Evolutionary conservation across 768 basidiomycete genomes (phyloP).

Genomic region (Melanogaster broomeanus): DNA sequence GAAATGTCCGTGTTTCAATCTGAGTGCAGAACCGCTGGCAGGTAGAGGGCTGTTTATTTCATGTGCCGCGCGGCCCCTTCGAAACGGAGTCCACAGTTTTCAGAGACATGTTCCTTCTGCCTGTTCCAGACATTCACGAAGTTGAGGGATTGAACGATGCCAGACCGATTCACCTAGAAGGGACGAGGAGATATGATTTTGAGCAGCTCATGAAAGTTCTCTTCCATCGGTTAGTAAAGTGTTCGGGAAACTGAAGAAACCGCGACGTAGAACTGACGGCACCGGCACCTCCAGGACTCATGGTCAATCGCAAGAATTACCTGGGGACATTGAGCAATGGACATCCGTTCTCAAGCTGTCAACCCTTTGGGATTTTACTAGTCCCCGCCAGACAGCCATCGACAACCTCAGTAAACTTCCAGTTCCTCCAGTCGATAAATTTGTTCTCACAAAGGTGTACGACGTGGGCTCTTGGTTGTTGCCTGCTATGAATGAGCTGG

Average conservation of each 20-base stretch:
- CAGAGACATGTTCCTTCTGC: slow-evolving; percentile 19
- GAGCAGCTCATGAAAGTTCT: slow-evolving; percentile 14
- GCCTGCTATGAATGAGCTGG: slow-evolving; percentile 38
- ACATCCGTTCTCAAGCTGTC: slow-evolving; percentile 38
- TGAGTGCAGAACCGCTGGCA: neutral
- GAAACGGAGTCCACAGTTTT: slow-evolving; percentile 20
- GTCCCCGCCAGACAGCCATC: slow-evolving; percentile 31
- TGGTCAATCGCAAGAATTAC: slow-evolving; percentile 21
- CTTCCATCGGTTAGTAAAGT: slow-evolving; percentile 11
- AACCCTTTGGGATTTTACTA: slow-evolving; percentile 37
- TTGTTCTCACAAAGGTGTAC: slow-evolving; percentile 33
- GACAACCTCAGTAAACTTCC: slow-evolving; percentile 9
- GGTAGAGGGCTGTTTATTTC: slow-evolving; percentile 24
- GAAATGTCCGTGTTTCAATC: no score
- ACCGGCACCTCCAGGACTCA: neutral
- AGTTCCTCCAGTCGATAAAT: slow-evolving; percentile 30
- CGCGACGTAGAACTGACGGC: neutral
- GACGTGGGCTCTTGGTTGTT: slow-evolving; percentile 35
- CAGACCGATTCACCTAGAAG: slow-evolving; percentile 15
- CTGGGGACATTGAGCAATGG: slow-evolving; percentile 32
- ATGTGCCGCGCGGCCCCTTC: slow-evolving; percentile 15
- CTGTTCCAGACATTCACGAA: neutral
- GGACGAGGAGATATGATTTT: slow-evolving; percentile 18
- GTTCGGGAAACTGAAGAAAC: neutral
- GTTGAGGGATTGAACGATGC: slow-evolving; percentile 14